Base-by-base conservation (phyloP, 176 grass and related monocot genomes). In the Rhipidocladum racemiflorum region DNA sequence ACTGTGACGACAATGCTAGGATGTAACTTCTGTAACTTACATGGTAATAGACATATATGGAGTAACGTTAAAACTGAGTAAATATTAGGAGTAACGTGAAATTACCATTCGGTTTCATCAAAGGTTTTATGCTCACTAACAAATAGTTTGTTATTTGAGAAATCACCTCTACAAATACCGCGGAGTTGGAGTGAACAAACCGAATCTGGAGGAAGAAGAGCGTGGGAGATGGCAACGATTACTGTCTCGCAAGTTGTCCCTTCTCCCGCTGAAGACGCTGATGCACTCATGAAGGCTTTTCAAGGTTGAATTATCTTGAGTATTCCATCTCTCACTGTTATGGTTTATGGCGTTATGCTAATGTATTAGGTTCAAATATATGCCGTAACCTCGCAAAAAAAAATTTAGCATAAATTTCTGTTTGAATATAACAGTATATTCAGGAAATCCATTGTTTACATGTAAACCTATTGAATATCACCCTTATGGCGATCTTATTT, bases 261-360 rank as follows among this genome's bases (percentile, higher is more conserved):
- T 83, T 94, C 87, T 66, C 65, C 94, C 1, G 66, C 76, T 50
- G 89, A 97, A 84, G 94, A 97, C 84, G 94, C 91, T 49, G 87
- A 88, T 29, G 84, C 77, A 20, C 85, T 97, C 44, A 70, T 86
- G 84, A 92, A 90, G 91, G 89, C 94, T n/a, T 91, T 91, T 39
- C 87, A 97, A 83, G 91, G 94, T 97, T 38, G 44, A 5, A 4
- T 11, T 65, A 17, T 74, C 11, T 53, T 18, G 11, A 5, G 14
- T n/a, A 36, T 61, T 56, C 5, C 9, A 49, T 42, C 42, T 71
- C 43, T 73, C n/a, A 4, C 6, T 40, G 1, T 28, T 4, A 27
- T 9, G 40, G 30, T 54, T 18, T 21, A 45, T 57, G 11, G n/a
- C 7, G 55, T 14, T 24, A 46, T 68, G 18, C 74, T 70, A 9